Evolutionary conservation across 345 rosid species (phyloP), one percentile per base, ranked within the genome.

Genomic region (Citrus sp.): DNA sequence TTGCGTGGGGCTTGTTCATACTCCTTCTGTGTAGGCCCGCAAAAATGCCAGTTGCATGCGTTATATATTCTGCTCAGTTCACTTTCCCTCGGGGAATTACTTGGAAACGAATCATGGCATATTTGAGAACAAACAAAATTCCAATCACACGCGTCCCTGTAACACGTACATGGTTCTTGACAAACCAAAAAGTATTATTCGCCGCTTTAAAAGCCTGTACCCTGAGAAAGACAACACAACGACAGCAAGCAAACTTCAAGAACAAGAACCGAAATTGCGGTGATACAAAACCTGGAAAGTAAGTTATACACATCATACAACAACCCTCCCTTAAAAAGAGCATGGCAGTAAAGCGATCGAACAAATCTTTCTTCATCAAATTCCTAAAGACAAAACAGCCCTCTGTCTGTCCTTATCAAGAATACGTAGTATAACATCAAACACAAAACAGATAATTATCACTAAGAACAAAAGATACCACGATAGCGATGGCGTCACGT

Each of bases 31-130:
- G 60, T 70, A 34, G 60, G 73, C 60, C 51, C 38, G 10, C 18
- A 70, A 7, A 63, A 27, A 28, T 9, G 7, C 4, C 40, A 51
- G 42, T 19, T 54, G 27, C 37, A 38, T 54, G 40, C 37, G 61
- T 71, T 28, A 51, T 28, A 71, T 71, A 51, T 34, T 67, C 14
- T 46, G 51, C 51, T 46, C 51, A 13, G 27, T 10, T 67, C 37
- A 7, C 77, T 72, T 82, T 83, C 42, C 25, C 4, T 7, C 70
- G 28, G 46, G 28, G 37, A 49, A 64, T 80, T 75, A 67, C 83
- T 80, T 84, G 84, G 63, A 18, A 69, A 34, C 3, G 35, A 78
- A 28, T 81, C 71, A 74, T 78, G 54, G 82, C 78, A 79, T 67
- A 81, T 55, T 77, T 70, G 55, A 9, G 10, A 38, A 55, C 72